A percentile compares a stretch with the other conserved stretches of the same genome.
phyloP scores from a whole-genome alignment of 2,329 filamentous ascomycete species.

The Dothideomycetes sp. region DNA sequence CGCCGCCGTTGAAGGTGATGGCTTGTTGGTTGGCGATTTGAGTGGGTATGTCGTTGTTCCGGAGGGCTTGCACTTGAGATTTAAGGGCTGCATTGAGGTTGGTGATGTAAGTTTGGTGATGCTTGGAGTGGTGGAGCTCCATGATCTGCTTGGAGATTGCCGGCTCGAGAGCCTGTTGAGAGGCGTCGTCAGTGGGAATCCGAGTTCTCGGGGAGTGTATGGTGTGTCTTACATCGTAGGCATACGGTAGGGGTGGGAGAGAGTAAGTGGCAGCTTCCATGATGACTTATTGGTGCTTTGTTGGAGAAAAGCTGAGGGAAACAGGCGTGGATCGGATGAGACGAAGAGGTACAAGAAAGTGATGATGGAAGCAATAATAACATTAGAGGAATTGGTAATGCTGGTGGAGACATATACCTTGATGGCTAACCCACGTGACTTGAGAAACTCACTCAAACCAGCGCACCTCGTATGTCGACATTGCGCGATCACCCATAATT shows the following conservation, averaged over 20 bases:
- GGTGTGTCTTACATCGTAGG: constrained; percentile 9
- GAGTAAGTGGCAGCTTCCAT: constrained; percentile 6
- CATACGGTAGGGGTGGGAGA: constrained; percentile 7
- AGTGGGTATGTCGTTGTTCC: constrained; percentile 46
- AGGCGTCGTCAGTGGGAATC: constrained; percentile 1
- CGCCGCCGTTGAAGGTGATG: constrained; percentile 82
- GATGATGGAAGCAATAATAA: not conserved
- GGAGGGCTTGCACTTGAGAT: constrained; percentile 39
- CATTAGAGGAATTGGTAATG: too few relatives aligned
- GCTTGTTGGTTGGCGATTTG: constrained; percentile 58
- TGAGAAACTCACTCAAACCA: not conserved
- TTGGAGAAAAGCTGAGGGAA: too few relatives aligned
- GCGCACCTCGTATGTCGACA: not conserved
- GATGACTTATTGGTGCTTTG: not conserved
- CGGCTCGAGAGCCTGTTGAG: constrained; percentile 53
- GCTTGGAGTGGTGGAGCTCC: constrained; percentile 66
- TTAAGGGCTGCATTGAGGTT: constrained; percentile 60
- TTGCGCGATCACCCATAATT: too few relatives aligned
- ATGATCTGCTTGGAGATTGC: constrained; percentile 70
- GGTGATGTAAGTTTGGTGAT: constrained; percentile 68
- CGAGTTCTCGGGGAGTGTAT: not conserved
- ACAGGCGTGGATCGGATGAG: too few relatives aligned
- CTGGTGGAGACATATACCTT: too few relatives aligned
- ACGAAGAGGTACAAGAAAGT: not conserved
- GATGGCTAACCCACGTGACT: not conserved